A percentile compares a stretch with the other conserved stretches of the same genome.
Evolutionary conservation across 2,329 filamentous ascomycete genomes (phyloP).

Genomic region (Cytospora schulzeri): DNA sequence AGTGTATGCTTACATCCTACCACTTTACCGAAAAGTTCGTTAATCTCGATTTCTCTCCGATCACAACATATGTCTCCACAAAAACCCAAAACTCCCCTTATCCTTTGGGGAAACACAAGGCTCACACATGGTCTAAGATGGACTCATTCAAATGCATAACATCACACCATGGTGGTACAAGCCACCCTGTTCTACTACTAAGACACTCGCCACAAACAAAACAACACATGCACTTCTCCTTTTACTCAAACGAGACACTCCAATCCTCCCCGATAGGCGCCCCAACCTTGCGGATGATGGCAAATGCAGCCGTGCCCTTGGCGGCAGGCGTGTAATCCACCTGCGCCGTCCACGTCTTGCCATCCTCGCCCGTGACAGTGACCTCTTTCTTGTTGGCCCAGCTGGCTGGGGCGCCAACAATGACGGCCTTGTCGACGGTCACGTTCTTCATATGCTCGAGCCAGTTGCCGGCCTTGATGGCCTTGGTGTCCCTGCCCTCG

Average conservation of each 20-base stretch:
- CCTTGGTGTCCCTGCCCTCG: conserved; percentile 54
- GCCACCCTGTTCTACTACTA: neutral
- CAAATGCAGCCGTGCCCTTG: conserved; percentile 53
- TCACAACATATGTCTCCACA: neutral
- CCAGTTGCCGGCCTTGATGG: conserved; percentile 70
- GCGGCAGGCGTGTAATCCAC: conserved; percentile 60
- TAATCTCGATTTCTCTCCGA: neutral
- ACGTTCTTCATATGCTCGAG: conserved; percentile 78
- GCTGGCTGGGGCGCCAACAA: conserved; percentile 74
- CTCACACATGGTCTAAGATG: conserved; percentile 9
- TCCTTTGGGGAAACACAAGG: neutral
- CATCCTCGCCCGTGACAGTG: conserved; percentile 52
- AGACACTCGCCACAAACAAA: neutral
- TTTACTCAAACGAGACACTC: conserved; percentile 44
- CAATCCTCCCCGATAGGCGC: conserved; percentile 57
- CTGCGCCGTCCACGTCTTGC: conserved; percentile 57
- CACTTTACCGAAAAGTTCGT: neutral
- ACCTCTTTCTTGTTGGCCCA: conserved; percentile 70
- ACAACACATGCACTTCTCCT: neutral
- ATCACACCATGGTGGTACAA: conserved; percentile 8
- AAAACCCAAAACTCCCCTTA: neutral
- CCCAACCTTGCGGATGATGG: conserved; percentile 54
- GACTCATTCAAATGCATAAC: neutral
- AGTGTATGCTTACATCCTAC: neutral
- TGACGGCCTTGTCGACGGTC: conserved; percentile 77